Conservation (phyloP, 2,329 filamentous ascomycete genomes). For the Talaromyces sp. region DNA sequence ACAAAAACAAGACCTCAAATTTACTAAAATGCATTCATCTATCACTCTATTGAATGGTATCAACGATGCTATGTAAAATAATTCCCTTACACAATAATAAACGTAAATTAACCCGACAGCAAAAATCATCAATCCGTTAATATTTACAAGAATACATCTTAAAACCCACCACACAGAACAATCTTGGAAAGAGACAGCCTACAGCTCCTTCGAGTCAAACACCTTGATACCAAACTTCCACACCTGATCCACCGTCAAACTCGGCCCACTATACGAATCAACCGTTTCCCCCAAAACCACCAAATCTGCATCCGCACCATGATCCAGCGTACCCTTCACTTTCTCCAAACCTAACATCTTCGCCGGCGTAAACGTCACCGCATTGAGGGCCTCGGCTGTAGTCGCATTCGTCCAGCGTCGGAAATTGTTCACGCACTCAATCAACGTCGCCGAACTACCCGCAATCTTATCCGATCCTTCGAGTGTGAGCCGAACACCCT, state of each 20-base stretch:
- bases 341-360: conserved; percentile 37
- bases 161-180: neutral
- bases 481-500: conserved; percentile 67
- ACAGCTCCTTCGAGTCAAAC: conserved; percentile 26
- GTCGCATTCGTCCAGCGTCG: conserved; percentile 39
- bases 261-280: conserved; percentile 30
- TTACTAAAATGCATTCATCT: neutral
- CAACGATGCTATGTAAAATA: neutral
- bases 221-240: conserved; percentile 44
- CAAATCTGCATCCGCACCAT: conserved; percentile 42
- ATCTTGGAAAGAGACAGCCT: neutral
- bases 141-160: conserved; percentile 2
- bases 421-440: conserved; percentile 46
- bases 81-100: neutral
- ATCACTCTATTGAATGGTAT: neutral
- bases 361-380: conserved; percentile 40
- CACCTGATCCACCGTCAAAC: conserved; percentile 40
- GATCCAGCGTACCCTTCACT: conserved; percentile 38
- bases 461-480: conserved; percentile 78
- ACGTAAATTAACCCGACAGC: neutral
- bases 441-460: conserved; percentile 54
- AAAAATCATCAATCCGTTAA: neutral
- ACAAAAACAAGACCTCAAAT: neutral
- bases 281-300: conserved; percentile 37
- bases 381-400: conserved; percentile 39